Percentiles rank a stretch among this genome's conserved stretches.
These are phyloP conservation scores for Trapa bicornis DNA, from an alignment of 345 rosid genomes.

Conservation along the genomic window DNA sequence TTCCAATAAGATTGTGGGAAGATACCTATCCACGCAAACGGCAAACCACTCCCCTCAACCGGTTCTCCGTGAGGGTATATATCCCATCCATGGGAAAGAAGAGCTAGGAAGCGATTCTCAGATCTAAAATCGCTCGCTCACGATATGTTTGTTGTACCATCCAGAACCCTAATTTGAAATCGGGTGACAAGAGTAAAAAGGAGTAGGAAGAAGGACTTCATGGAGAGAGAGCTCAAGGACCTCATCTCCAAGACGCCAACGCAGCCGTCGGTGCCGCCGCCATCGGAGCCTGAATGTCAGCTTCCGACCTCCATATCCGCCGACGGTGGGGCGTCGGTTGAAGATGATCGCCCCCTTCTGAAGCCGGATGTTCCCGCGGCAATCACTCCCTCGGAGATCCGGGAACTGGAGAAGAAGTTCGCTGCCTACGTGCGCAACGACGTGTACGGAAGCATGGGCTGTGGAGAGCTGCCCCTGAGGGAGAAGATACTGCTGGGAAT, in stretches of 20 bases:
- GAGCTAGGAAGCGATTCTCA: background rate
- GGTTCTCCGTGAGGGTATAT: constrained; percentile 7
- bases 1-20: background rate
- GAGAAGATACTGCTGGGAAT: constrained; percentile 54
- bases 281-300: constrained; percentile 7
- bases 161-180: constrained; percentile 3
- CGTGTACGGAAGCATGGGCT: constrained; percentile 79
- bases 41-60: background rate
- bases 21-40: background rate
- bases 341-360: constrained; percentile 77
- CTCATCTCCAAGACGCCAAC: constrained; percentile 24
- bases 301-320: background rate
- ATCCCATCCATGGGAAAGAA: background rate
- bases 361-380: constrained; percentile 29
- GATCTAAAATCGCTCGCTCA: background rate
- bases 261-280: too few relatives aligned
- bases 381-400: constrained; percentile 28
- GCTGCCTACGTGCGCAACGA: constrained; percentile 78
- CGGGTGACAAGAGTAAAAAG: background rate
- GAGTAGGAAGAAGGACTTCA: constrained; percentile 5
- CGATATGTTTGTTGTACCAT: background rate
- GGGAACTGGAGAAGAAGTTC: constrained; percentile 78
- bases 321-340: constrained; percentile 22
- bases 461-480: constrained; percentile 52
- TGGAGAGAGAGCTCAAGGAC: constrained; percentile 63